Evolutionary conservation across 768 basidiomycete species (phyloP).

Genomic region (Rhizopogon rudus): DNA sequence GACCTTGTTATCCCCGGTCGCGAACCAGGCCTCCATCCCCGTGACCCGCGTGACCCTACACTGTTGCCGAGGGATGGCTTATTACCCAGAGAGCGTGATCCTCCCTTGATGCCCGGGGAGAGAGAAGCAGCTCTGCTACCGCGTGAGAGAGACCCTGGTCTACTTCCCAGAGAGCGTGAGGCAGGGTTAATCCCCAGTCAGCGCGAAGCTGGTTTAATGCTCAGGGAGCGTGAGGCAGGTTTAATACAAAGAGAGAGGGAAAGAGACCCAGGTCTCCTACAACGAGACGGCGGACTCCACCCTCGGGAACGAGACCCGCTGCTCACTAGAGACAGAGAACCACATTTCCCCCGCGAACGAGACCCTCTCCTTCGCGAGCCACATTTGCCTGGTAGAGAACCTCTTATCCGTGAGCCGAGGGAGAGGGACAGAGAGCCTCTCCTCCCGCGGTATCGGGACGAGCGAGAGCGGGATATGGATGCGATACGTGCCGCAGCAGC

Average conservation of each 20-base stretch:
- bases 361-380: neutral
- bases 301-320: neutral
- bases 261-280: neutral
- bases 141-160: neutral
- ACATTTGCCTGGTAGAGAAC: neutral
- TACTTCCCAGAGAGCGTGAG: neutral
- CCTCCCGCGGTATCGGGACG: neutral
- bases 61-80: neutral
- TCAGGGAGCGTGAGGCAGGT: neutral
- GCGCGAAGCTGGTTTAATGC: neutral
- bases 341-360: neutral
- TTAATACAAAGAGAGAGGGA: neutral
- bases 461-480: constrained; percentile 2
- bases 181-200: neutral
- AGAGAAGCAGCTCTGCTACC: neutral
- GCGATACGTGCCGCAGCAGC: neutral
- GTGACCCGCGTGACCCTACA: neutral
- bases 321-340: neutral
- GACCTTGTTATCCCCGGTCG: neutral
- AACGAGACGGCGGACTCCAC: neutral
- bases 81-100: neutral
- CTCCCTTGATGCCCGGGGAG: neutral
- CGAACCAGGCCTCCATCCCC: neutral
- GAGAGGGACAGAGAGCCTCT: neutral
- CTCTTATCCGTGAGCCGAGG: neutral